These are phyloP conservation scores for Suhomyces xylopsoci DNA, from an alignment of 805 yeast species.

Conservation along the genomic window DNA sequence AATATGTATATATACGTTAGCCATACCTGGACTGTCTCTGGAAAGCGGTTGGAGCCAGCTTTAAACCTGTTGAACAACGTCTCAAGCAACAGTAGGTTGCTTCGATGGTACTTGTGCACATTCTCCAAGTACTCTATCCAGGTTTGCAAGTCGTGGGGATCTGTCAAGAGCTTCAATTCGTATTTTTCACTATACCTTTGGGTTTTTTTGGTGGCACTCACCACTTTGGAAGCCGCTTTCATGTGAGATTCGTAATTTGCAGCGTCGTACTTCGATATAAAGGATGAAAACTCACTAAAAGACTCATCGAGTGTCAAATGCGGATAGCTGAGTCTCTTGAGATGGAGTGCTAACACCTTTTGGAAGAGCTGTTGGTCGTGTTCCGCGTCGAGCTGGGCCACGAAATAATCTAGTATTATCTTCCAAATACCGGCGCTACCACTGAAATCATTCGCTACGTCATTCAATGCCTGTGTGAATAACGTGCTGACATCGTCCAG, in stretches of 20 bases:
- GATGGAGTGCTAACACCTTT: slow-evolving; percentile 18
- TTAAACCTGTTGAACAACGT: slow-evolving; percentile 14
- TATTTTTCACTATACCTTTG: slow-evolving; percentile 32
- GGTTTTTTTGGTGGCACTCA: slow-evolving; percentile 24
- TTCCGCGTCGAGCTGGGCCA: slow-evolving; percentile 6
- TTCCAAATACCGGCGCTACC: slow-evolving; percentile 21
- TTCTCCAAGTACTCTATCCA: slow-evolving; percentile 36
- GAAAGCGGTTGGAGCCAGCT: slow-evolving; percentile 23
- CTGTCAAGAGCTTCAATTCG: slow-evolving; percentile 26
- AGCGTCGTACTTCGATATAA: slow-evolving; percentile 30
- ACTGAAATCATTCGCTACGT: slow-evolving; percentile 24
- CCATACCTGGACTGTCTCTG: slow-evolving; percentile 21
- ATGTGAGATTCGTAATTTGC: slow-evolving; percentile 33
- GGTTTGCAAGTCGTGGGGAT: background rate
- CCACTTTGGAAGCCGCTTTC: slow-evolving; percentile 32
- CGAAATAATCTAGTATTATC: slow-evolving; percentile 7
- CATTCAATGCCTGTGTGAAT: slow-evolving; percentile 18
- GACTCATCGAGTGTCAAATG: slow-evolving; percentile 41
- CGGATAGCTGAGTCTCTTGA: slow-evolving; percentile 36
- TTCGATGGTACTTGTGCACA: slow-evolving; percentile 14
- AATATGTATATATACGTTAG: slow-evolving; percentile 22
- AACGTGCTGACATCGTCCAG: slow-evolving; percentile 5
- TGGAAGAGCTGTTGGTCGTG: slow-evolving; percentile 11
- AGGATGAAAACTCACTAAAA: slow-evolving; percentile 36
- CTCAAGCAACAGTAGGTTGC: background rate